Base-by-base conservation (phyloP, 1,284 basidiomycete species). In the Termitomyces sp. region DNA sequence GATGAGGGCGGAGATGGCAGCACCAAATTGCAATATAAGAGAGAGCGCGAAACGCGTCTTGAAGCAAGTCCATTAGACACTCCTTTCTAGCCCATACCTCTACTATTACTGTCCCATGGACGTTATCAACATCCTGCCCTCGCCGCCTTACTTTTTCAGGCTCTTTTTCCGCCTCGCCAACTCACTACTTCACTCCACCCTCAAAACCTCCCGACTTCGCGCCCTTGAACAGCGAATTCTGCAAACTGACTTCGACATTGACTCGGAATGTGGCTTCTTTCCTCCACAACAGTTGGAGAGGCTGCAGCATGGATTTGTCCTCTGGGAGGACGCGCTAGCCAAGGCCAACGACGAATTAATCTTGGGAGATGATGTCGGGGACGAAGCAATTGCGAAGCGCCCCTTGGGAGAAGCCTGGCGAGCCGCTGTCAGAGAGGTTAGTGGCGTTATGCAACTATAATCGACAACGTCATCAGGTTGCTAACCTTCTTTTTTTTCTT, bases 201-300 rank as follows among this genome's bases (percentile, higher is more conserved):
- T 73, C 50, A 65, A 63, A 40, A 57, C 65, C 45, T 58, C 60
- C 50, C 63, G 67, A 49, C 69, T 66, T 28, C 66, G 65, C 44
- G 51, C 63, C 17, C 54, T 65, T 24, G 64, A 68, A 8, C 65
- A 65, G 17, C 72, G 68, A 41, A 17, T 50, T 51, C 63, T 70
- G 13, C 74, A 73, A 19, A 60, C 64, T 3, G 74, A 81, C 78
- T 91, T 81, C 56, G 92, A 94, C 62, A 80, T 96, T 56, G 82
- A 91, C 66, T 77, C 84, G 15, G 76, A 73, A 24, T 90, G 91
- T 1, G 96, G 96, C 1, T 98, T 98, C 75, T 80, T 98, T 60
- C 96, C 96, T 0, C 73, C 81, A 1, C 73, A 78, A 41, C 84
- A 85, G 1, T 74, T 95, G 6, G 76, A 78, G 13, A 77, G 74